Base-by-base conservation (phyloP, 2,329 filamentous ascomycete species). In the Sporothrix euskadiensis region DNA sequence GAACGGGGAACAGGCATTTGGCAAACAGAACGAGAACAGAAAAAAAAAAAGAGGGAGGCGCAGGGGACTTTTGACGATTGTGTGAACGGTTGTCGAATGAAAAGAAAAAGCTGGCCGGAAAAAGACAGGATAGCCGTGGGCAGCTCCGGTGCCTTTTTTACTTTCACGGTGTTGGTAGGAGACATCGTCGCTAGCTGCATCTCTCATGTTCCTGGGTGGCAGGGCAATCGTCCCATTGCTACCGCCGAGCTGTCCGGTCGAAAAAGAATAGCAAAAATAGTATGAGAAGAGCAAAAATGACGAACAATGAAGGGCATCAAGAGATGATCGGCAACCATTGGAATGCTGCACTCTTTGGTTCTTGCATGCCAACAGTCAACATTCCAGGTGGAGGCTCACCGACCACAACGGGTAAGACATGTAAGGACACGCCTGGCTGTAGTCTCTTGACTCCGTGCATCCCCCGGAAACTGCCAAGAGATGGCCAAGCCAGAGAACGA, bases 201-300 rank as follows among this genome's bases (percentile, higher is more conserved):
- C 2, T 19, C 16, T 47, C 69, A 69, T 73, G 52, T 49, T 73
- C 19, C 3, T n/a, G 69, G 72, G 72, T 75, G 74, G 72, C 74
- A 72, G 74, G 74, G 47, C 39, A 70, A 73, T 71, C 32, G 71
- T n/a, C 41, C 26, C 61, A 65, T 65, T 44, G 59, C 59, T n/a
- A 65, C 39, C 19, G 12, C 39, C 61, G 22, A 65, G 39, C 39
- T 26, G 57, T n/a, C 57, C 52, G 52, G 16, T 39, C 9, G 32
- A 7, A 61, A 10, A 44, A 47, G 35, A 8, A 14, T 6, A 7
- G 22, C 30, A 41, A 66, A 35, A 49, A 61, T 57, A 59, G 22
- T 9, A 30, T 39, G 19, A 49, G 26, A 30, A 63, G 7, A 6
- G n/a, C 35, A 41, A 8, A 41, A 63, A 63, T 63, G 32, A 63